Percentiles rank a stretch among this genome's conserved stretches.
phyloP scores from a whole-genome alignment of 169 alveolate species.

The Plasmodium gonderi region DNA sequence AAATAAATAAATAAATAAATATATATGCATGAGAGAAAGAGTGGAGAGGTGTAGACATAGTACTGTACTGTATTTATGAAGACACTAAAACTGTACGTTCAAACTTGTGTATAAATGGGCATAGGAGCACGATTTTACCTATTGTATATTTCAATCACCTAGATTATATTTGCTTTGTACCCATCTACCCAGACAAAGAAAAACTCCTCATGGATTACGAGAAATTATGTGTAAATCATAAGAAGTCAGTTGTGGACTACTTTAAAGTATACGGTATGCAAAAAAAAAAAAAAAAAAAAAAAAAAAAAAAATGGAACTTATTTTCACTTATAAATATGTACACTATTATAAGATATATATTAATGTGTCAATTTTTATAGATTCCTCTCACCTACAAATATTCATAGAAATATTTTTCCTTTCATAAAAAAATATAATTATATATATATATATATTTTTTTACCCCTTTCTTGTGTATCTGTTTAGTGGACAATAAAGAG shows the following conservation, averaged over 20 bases:
- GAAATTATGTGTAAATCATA: slow-evolving; percentile 50
- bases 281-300: too few species aligned
- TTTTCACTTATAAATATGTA: neutral
- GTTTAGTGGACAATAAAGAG: slow-evolving; percentile 47
- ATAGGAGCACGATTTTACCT: neutral
- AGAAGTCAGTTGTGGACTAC: slow-evolving; percentile 38
- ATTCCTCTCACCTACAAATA: neutral
- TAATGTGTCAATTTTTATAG: neutral
- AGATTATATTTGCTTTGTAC: neutral
- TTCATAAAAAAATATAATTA: neutral
- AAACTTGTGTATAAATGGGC: neutral
- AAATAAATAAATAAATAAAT: too few species aligned
- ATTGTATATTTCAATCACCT: neutral
- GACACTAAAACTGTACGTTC: too few species aligned
- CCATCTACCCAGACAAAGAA: slow-evolving; percentile 22
- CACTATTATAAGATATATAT: neutral
- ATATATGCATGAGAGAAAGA: neutral
- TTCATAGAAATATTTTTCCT: neutral
- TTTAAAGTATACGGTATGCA: slow-evolving; percentile 59
- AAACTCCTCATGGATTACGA: slow-evolving; percentile 13
- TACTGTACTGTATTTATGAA: too few species aligned
- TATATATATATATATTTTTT: neutral
- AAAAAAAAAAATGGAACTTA: neutral
- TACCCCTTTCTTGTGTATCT: neutral
- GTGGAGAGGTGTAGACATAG: neutral